A percentile compares a stretch with the other conserved stretches of the same genome.
Evolutionary conservation across 306 rosid genomes (phyloP).

Genomic region (Pterocarpus macrocarpus): DNA sequence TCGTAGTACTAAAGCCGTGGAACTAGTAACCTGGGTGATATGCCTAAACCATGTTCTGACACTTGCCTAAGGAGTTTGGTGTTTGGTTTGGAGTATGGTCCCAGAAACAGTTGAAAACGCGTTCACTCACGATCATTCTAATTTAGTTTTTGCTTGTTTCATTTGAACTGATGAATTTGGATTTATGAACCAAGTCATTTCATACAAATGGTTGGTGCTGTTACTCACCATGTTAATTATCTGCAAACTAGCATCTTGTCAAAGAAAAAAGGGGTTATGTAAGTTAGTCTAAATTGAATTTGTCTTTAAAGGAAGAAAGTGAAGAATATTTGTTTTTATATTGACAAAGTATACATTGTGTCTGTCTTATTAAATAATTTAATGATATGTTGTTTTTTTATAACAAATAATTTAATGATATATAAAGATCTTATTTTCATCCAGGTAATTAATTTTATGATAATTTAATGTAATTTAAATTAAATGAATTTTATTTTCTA

Average conservation of each 20-base stretch:
- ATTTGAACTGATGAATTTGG: background rate
- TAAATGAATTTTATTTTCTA: background rate
- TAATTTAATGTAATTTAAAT: background rate
- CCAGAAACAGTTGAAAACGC: conserved; percentile 58
- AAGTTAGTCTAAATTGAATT: too few species aligned
- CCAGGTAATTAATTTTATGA: background rate
- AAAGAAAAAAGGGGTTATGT: background rate
- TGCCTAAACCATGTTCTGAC: background rate
- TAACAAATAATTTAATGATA: too few species aligned
- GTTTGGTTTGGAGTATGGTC: conserved; percentile 43
- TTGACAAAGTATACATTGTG: too few species aligned
- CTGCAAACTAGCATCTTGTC: background rate
- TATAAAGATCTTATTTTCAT: too few species aligned
- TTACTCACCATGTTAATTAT: background rate
- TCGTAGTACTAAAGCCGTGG: background rate
- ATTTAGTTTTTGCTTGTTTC: background rate
- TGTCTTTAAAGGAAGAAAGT: too few species aligned
- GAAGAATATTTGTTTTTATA: background rate
- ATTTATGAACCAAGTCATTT: background rate
- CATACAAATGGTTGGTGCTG: background rate
- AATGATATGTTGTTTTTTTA: too few species aligned
- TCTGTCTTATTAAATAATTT: too few species aligned
- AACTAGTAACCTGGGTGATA: background rate
- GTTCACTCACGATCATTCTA: conserved; percentile 27
- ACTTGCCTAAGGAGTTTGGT: conserved; percentile 26